These are phyloP conservation scores for Glonium stellatum DNA, from an alignment of 495 filamentous ascomycete genomes.

Conservation along the genomic window DNA sequence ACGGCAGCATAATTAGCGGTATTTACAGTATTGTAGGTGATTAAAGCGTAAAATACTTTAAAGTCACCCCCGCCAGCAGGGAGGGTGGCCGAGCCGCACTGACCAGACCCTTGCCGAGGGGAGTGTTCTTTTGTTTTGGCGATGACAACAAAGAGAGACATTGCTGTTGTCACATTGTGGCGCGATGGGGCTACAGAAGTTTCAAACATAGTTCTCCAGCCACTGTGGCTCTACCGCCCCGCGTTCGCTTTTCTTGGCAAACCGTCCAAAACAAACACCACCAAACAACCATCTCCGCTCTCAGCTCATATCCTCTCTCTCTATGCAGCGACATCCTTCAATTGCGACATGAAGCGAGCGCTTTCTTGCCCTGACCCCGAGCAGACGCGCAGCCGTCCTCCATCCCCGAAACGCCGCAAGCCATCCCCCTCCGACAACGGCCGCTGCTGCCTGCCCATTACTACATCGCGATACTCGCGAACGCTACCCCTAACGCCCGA, in stretches of 20 bases:
- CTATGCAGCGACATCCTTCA: neutral
- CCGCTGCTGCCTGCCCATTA: neutral
- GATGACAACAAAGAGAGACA: neutral
- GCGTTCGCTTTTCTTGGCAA: neutral
- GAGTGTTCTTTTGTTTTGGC: neutral
- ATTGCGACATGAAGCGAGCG: neutral
- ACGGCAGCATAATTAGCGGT: too few species aligned
- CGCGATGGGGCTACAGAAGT: neutral
- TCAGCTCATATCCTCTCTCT: neutral
- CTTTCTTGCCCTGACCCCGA: neutral
- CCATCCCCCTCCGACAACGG: neutral
- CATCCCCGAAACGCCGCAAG: neutral
- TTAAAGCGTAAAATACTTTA: too few species aligned
- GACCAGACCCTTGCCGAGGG: neutral
- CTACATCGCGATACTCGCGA: neutral
- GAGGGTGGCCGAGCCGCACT: too few species aligned
- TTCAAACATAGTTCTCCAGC: neutral
- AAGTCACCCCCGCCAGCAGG: too few species aligned
- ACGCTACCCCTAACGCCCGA: neutral
- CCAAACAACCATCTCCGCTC: neutral
- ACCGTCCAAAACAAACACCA: neutral
- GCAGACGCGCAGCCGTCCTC: neutral
- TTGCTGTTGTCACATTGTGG: neutral
- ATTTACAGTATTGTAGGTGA: too few species aligned
- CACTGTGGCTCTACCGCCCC: neutral